Evolutionary conservation across 2,329 filamentous ascomycete genomes (phyloP).

Genomic region (Cercospora sesami): DNA sequence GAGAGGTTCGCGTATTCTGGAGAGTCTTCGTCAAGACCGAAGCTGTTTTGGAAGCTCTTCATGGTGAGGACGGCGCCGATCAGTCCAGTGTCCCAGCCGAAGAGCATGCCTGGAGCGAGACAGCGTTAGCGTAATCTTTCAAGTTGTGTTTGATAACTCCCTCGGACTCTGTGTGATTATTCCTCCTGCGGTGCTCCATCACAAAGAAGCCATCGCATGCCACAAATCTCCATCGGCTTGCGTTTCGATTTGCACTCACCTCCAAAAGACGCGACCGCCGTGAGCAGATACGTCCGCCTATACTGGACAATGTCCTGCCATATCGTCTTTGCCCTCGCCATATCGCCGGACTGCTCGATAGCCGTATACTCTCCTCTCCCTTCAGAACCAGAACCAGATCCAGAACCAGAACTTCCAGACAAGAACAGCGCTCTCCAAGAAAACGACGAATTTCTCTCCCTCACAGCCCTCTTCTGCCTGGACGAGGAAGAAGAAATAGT

Average conservation of each 20-base stretch:
- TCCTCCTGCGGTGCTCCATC: neutral
- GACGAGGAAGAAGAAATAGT: neutral
- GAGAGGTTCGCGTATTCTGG: slow-evolving; percentile 43
- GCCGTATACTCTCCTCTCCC: slow-evolving; percentile 11
- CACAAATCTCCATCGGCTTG: neutral
- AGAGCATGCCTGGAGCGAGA: slow-evolving; percentile 5
- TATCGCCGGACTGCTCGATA: slow-evolving; percentile 7
- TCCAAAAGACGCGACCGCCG: slow-evolving; percentile 46
- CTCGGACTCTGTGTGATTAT: neutral
- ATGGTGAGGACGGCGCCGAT: slow-evolving; percentile 46
- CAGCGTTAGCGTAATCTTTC: neutral
- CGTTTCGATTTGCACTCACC: slow-evolving; percentile 24
- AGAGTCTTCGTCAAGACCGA: slow-evolving; percentile 40
- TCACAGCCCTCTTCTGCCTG: slow-evolving; percentile 4
- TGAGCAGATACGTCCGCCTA: slow-evolving; percentile 44
- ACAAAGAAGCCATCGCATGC: neutral
- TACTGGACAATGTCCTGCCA: slow-evolving; percentile 45
- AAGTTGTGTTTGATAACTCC: neutral
- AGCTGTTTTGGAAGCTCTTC: slow-evolving; percentile 47
- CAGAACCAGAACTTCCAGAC: neutral
- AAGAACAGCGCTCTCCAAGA: neutral
- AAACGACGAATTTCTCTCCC: neutral
- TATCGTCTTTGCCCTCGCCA: slow-evolving; percentile 31
- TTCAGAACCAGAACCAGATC: neutral
- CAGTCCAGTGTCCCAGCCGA: slow-evolving; percentile 34